Conservation (phyloP, 495 filamentous ascomycete species). For the Aspergillus saccharolyticus region DNA sequence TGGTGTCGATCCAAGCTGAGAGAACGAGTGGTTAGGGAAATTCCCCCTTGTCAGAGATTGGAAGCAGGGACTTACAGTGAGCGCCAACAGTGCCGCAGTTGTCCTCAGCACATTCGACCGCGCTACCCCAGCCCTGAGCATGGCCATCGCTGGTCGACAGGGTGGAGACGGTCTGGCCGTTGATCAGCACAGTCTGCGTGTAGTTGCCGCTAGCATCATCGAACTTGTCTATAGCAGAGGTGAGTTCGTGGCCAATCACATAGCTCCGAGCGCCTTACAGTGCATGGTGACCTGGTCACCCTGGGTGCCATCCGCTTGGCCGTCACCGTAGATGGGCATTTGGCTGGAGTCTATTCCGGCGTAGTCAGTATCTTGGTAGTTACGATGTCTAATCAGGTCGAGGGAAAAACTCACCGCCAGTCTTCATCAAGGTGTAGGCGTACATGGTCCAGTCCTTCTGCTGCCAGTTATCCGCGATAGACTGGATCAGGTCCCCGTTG, state of each 20-base stretch:
- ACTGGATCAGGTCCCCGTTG: conserved; percentile 35
- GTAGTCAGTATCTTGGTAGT: conserved; percentile 2
- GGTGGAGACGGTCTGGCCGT: conserved; percentile 32
- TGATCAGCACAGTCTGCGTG: conserved; percentile 36
- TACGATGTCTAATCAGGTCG: background rate
- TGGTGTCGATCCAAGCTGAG: conserved; percentile 32
- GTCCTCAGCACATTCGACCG: conserved; percentile 35
- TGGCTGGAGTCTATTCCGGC: conserved; percentile 17
- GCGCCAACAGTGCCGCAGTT: conserved; percentile 37
- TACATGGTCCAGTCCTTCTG: conserved; percentile 24
- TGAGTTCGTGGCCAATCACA: background rate
- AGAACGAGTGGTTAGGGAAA: conserved; percentile 6
- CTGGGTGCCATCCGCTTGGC: conserved; percentile 12
- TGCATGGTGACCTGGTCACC: conserved; percentile 28
- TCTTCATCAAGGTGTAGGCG: conserved; percentile 25
- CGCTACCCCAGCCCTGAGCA: conserved; percentile 37
- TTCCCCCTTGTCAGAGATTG: no score
- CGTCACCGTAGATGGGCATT: conserved; percentile 26
- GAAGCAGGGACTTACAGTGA: conserved; percentile 23
- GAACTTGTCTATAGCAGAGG: conserved; percentile 25
- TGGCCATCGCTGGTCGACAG: conserved; percentile 33
- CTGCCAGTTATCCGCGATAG: conserved; percentile 28
- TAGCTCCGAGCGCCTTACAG: conserved; percentile 16
- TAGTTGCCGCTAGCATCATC: conserved; percentile 34
- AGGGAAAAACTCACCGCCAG: conserved; percentile 21